Conservation (phyloP, 163 green algal genomes). For the Scenedesmus sp. region DNA sequence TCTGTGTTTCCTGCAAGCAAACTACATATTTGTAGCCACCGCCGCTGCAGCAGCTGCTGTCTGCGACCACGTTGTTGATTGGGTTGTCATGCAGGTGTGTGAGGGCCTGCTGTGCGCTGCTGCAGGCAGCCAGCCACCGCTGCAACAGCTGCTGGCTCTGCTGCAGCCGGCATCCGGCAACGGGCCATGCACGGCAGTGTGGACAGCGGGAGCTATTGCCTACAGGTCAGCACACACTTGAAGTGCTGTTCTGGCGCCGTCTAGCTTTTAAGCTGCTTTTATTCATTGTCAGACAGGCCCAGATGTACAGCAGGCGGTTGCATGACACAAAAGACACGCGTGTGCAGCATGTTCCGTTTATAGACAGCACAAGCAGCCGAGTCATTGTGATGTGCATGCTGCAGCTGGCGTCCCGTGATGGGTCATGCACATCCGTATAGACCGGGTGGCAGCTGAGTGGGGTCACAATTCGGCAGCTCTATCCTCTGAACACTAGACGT, state of each 20-base stretch:
- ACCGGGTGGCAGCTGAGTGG: conserved; percentile 2
- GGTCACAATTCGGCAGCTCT: conserved; percentile 59
- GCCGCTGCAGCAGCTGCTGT: no score
- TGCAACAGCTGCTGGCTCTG: conserved; percentile 15
- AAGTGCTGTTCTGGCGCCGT: no score
- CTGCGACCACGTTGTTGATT: no score
- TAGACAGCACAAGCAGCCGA: no score
- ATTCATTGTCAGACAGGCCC: no score
- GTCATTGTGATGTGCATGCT: conserved; percentile 17
- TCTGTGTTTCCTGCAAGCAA: background rate
- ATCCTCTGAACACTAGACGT: background rate
- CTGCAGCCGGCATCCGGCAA: conserved; percentile 35
- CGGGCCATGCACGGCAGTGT: conserved; percentile 64
- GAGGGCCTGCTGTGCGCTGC: conserved; percentile 7
- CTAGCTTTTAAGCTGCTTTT: no score
- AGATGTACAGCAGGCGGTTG: background rate
- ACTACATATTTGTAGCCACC: no score
- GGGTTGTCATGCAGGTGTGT: background rate
- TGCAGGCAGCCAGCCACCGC: background rate
- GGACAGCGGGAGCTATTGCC: conserved; percentile 65
- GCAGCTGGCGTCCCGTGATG: conserved; percentile 3
- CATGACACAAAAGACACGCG: no score
- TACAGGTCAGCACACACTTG: conserved; percentile 42
- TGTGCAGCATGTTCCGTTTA: no score
- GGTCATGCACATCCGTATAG: conserved; percentile 64